A percentile compares a stretch with the other conserved stretches of the same genome.
Evolutionary conservation across 768 basidiomycete genomes (phyloP).

Genomic region (Boletus subcaerulescens): DNA sequence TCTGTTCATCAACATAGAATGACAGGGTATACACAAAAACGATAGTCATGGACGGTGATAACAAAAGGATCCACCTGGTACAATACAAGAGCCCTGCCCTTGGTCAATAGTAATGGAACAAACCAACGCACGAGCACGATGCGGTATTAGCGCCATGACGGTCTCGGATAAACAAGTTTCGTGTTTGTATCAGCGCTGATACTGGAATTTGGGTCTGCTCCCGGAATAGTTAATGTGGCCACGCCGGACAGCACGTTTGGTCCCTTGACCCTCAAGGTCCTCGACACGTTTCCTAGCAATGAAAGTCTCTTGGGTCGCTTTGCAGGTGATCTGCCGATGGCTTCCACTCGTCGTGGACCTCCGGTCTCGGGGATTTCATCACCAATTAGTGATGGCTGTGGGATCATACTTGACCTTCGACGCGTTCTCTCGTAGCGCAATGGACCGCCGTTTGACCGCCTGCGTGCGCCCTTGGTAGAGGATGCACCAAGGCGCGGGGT

Average conservation of each 20-base stretch:
- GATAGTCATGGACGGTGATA: conserved; percentile 7
- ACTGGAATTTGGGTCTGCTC: conserved; percentile 42
- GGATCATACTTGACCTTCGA: conserved; percentile 78
- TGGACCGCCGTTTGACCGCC: conserved; percentile 77
- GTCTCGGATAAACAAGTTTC: conserved; percentile 38
- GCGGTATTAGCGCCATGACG: conserved; percentile 52
- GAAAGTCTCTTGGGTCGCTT: conserved; percentile 61
- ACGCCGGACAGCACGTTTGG: conserved; percentile 32
- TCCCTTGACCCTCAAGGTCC: conserved; percentile 34
- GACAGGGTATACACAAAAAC: conserved; percentile 12
- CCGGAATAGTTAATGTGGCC: conserved; percentile 29
- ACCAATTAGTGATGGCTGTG: conserved; percentile 52
- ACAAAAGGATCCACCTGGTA: conserved; percentile 13
- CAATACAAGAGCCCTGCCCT: conserved; percentile 16
- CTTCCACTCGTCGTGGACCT: conserved; percentile 42
- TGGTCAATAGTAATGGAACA: conserved; percentile 7
- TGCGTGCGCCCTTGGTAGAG: conserved; percentile 41
- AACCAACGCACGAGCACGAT: not conserved
- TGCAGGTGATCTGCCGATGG: conserved; percentile 48
- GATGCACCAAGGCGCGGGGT: conserved; percentile 38
- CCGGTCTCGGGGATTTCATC: conserved; percentile 34
- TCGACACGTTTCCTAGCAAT: conserved; percentile 40
- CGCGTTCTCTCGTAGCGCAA: conserved; percentile 68
- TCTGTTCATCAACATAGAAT: conserved; percentile 7
- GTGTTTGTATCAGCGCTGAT: conserved; percentile 48